Percentiles rank a stretch among this genome's conserved stretches.
Evolutionary conservation across 1,284 basidiomycete species (phyloP).

Genomic region (Tremellales sp.): DNA sequence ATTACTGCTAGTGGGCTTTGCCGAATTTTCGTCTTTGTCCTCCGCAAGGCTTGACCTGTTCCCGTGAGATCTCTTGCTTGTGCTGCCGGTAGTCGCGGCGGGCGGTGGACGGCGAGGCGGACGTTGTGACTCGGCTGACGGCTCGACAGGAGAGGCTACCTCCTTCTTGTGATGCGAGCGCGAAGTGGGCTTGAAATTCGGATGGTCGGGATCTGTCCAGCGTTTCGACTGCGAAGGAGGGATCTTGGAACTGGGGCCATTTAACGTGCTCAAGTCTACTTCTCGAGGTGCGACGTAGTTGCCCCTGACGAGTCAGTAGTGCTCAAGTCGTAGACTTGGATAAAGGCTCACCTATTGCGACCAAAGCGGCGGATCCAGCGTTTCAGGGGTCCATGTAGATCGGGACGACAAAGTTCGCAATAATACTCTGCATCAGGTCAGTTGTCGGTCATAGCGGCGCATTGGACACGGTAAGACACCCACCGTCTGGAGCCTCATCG

Average conservation of each 20-base stretch:
- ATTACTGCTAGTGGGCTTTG: no score
- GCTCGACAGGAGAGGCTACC: constrained; percentile 10
- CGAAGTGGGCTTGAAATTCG: constrained; percentile 21
- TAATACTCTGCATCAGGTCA: constrained; percentile 57
- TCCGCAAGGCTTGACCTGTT: no score
- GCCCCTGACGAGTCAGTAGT: no score
- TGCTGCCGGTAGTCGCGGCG: constrained; percentile 3
- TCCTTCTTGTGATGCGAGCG: constrained; percentile 33
- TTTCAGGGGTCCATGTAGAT: constrained; percentile 71
- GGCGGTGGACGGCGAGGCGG: no score
- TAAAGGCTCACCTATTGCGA: constrained; percentile 31
- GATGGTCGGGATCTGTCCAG: constrained; percentile 30
- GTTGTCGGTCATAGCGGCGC: not conserved
- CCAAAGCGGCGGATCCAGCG: constrained; percentile 55
- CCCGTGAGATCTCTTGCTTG: no score
- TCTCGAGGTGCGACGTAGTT: no score
- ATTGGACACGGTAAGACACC: constrained; percentile 46
- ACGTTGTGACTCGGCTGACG: no score
- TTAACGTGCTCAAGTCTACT: no score
- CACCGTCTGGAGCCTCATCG: constrained; percentile 70
- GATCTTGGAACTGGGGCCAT: no score
- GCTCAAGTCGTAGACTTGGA: not conserved
- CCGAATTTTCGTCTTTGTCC: constrained; percentile 7
- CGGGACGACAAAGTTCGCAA: constrained; percentile 90
- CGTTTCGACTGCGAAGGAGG: constrained; percentile 48